Percentiles rank a stretch among this genome's conserved stretches.
Conservation (phyloP, 257 asterid genomes). For the Pogostemon cablin region DNA sequence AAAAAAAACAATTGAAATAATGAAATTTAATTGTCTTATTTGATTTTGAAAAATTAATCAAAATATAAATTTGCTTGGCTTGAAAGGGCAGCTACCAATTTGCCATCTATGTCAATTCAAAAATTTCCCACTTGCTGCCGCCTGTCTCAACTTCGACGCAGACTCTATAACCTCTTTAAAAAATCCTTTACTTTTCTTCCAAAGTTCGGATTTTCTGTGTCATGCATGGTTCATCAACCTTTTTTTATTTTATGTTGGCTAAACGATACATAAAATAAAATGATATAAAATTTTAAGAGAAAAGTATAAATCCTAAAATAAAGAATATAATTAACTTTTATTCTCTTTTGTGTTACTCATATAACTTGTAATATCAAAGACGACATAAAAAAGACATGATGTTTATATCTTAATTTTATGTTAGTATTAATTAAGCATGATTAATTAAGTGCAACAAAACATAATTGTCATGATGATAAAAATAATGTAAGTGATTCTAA, state of each 20-base stretch:
- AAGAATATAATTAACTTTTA: neutral
- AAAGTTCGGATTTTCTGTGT: too few species aligned
- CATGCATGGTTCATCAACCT: too few species aligned
- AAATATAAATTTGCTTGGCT: constrained; percentile 28
- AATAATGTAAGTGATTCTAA: too few species aligned
- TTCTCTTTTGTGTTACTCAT: too few species aligned
- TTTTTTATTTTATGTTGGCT: too few species aligned
- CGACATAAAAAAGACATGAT: too few species aligned
- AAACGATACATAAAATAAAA: too few species aligned
- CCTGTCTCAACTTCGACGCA: constrained; percentile 33
- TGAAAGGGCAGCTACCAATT: constrained; percentile 39
- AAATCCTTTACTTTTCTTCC: neutral
- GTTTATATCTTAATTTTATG: too few species aligned
- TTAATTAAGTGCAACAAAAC: too few species aligned
- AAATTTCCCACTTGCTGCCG: constrained; percentile 37
- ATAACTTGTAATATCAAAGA: too few species aligned
- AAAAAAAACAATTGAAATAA: neutral
- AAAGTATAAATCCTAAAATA: neutral
- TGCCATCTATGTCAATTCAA: constrained; percentile 36
- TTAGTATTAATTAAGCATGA: too few species aligned
- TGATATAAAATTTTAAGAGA: neutral
- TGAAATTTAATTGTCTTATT: neutral
- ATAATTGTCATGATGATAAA: neutral
- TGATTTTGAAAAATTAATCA: neutral
- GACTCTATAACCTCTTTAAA: constrained; percentile 31